Percentiles rank a stretch among this genome's conserved stretches.
These are phyloP conservation scores for Pseudocercospora macadamiae DNA, from an alignment of 2,329 filamentous ascomycete species.

Conservation along the genomic window DNA sequence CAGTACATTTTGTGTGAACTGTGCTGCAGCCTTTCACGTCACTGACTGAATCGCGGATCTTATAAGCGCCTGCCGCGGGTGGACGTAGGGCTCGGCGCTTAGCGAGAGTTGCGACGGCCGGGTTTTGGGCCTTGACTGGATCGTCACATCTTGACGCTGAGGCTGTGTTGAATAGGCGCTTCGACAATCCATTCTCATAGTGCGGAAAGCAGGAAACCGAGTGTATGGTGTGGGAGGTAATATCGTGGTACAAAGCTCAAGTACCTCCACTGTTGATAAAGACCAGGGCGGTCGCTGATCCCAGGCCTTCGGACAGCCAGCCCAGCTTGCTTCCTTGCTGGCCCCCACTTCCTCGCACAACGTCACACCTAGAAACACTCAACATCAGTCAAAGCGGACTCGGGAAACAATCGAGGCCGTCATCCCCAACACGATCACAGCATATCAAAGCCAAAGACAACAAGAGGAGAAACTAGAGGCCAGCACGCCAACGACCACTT, in stretches of 20 bases:
- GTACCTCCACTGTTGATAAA: not conserved
- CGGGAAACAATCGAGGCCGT: no score
- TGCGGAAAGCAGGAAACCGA: not conserved
- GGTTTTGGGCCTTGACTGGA: not conserved
- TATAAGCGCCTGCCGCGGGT: not conserved
- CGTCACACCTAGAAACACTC: conserved; percentile 1
- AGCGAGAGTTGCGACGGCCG: not conserved
- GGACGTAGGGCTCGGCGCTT: not conserved
- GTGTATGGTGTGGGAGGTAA: not conserved
- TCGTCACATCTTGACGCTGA: not conserved
- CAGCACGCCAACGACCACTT: no score
- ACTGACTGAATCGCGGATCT: not conserved
- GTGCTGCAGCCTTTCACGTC: not conserved
- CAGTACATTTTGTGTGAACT: not conserved
- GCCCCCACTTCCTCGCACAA: not conserved
- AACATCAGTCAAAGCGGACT: no score
- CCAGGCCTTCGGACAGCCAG: not conserved
- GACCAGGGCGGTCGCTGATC: not conserved
- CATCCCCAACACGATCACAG: not conserved
- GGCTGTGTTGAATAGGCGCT: conserved; percentile 4
- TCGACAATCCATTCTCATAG: not conserved
- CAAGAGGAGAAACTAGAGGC: no score
- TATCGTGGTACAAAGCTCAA: not conserved
- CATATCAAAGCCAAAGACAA: no score
- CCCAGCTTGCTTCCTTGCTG: not conserved